Evolutionary conservation across 169 alveolate genomes (phyloP).

Genomic region (Plasmodium gaboni): DNA sequence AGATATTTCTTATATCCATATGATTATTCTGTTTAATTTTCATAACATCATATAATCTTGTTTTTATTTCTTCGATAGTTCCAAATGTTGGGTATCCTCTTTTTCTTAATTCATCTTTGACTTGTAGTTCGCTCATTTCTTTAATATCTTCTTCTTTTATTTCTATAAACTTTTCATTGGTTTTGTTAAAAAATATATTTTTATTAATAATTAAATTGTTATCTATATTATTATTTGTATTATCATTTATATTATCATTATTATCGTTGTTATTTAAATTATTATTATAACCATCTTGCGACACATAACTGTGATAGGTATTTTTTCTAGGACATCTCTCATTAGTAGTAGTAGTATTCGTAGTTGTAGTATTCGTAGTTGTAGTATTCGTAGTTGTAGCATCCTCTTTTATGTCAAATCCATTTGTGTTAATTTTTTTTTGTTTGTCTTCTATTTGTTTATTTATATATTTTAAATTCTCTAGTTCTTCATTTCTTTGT

Average conservation of each 20-base stretch:
- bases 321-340: too few relatives aligned
- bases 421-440: neutral
- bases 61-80: conserved; percentile 23
- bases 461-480: conserved; percentile 52
- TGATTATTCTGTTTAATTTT: conserved; percentile 25
- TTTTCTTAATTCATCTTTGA: conserved; percentile 50
- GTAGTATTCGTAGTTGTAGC: too few relatives aligned
- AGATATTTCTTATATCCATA: conserved; percentile 17
- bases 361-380: too few relatives aligned
- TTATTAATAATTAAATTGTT: neutral
- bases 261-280: neutral
- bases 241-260: neutral
- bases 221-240: too few relatives aligned
- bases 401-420: neutral
- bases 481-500: conserved; percentile 34
- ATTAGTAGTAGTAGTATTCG: too few relatives aligned
- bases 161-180: conserved; percentile 14
- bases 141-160: conserved; percentile 30
- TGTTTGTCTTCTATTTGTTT: conserved; percentile 5
- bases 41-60: conserved; percentile 46
- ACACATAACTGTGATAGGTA: too few relatives aligned
- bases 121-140: conserved; percentile 56
- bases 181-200: conserved; percentile 9
- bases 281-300: too few relatives aligned
- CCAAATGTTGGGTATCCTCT: conserved; percentile 74